Evolutionary conservation across 495 filamentous ascomycete genomes (phyloP).

Genomic region (Podospora fimiseda): DNA sequence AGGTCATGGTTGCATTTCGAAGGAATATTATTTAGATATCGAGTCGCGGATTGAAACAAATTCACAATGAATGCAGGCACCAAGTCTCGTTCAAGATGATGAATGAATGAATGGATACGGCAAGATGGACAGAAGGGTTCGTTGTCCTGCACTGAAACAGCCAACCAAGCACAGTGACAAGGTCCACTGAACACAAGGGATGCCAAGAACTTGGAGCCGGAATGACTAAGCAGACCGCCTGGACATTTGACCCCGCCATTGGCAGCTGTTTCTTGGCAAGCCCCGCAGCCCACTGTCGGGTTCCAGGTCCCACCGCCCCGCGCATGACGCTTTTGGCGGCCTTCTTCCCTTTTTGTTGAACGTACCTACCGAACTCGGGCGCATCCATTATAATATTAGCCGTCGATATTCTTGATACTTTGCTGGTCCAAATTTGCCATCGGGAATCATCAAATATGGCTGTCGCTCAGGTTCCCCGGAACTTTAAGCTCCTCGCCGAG

Average conservation of each 20-base stretch:
- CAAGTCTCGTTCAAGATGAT: too few relatives aligned
- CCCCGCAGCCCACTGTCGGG: constrained; percentile 10
- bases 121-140: not conserved
- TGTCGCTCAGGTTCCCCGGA: constrained; percentile 83
- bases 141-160: not conserved
- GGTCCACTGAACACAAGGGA: not conserved
- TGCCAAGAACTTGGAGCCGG: not conserved
- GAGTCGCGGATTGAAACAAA: too few relatives aligned
- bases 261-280: not conserved
- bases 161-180: constrained; percentile 1
- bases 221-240: constrained; percentile 12
- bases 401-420: not conserved
- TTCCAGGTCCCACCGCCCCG: not conserved
- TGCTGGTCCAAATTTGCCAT: not conserved
- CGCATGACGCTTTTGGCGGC: not conserved
- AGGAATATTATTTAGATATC: not conserved
- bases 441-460: constrained; percentile 22
- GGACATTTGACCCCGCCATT: constrained; percentile 12
- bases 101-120: not conserved
- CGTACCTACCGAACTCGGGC: too few relatives aligned
- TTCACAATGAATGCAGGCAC: too few relatives aligned
- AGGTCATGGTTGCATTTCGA: constrained; percentile 67
- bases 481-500: constrained; percentile 94
- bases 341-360: not conserved
- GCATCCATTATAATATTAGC: too few relatives aligned